phyloP scores from a whole-genome alignment of 805 yeast genomes.

The Yueomyces sp. region DNA sequence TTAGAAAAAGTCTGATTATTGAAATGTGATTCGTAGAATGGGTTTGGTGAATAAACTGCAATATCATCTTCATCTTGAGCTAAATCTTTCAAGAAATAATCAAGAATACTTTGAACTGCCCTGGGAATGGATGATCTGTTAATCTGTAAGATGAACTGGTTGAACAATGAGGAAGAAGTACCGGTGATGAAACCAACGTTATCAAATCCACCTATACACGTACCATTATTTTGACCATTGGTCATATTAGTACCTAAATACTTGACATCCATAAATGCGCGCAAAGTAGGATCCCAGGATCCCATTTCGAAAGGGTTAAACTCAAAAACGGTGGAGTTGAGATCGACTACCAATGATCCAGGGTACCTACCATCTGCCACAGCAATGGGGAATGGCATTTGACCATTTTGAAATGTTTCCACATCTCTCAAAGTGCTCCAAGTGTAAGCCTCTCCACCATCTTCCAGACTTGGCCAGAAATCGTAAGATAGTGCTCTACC shows the following conservation, averaged over 20 bases:
- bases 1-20: conserved; percentile 22
- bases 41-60: conserved; percentile 61
- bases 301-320: conserved; percentile 66
- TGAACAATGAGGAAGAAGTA: conserved; percentile 72
- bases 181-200: conserved; percentile 76
- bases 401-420: conserved; percentile 45
- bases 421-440: conserved; percentile 47
- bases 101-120: conserved; percentile 32
- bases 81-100: conserved; percentile 31
- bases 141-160: conserved; percentile 46
- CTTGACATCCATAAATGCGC: conserved; percentile 50
- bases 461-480: conserved; percentile 46
- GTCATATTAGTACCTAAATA: conserved; percentile 57
- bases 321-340: conserved; percentile 60
- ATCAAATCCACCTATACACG: conserved; percentile 64
- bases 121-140: conserved; percentile 41
- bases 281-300: conserved; percentile 72
- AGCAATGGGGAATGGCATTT: conserved; percentile 63
- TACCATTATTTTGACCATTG: conserved; percentile 44
- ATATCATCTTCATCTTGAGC: conserved; percentile 46
- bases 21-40: conserved; percentile 37
- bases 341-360: conserved; percentile 38
- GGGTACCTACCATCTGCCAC: conserved; percentile 59
- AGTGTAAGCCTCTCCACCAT: conserved; percentile 53
- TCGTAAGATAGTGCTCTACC: conserved; percentile 65